Evolutionary conservation across 2,329 filamentous ascomycete genomes (phyloP), one percentile per base, ranked within the genome.

Genomic region (Leptosphaerulina australis): DNA sequence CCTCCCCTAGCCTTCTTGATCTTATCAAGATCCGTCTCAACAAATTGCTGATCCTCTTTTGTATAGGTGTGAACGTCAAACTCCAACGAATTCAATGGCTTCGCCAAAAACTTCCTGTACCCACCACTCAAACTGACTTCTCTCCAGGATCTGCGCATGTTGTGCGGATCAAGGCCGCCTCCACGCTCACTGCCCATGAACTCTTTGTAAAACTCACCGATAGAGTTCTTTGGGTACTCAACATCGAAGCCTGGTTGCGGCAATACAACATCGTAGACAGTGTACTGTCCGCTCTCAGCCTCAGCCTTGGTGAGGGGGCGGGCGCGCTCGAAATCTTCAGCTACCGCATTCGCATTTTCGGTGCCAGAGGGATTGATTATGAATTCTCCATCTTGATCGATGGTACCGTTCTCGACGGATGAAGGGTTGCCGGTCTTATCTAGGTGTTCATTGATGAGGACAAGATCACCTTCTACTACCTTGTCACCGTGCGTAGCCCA

Each of bases 231-330:
- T 0, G 94, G 94, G 68, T 97, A 99, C 26, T 89, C 73, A 29
- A 97, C 83, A 62, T 96, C 91, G 76, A 86, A 97, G 14, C 94
- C 94, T 0, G 94, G 94, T n/a, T 88, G 86, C 3, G 95, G 93
- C 2, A 99, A 81, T 10, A 99, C 92, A 55, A 97, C 70, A 68
- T 99, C 94, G 66, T 89, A 91, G 62, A 99, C 88, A 28, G 81
- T 84, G 74, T 88, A 97, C 50, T 82, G 80, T 9, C 90, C 91
- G 57, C 85, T 89, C 20, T 81, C 80, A 2, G 85, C 89, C 70
- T 99, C 94, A n/a, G 87, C 85, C 4, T 83, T 83, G 2, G 85
- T 88, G 11, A 99, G 77, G 0, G 86, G 74, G 11, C 91, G 86
- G 1, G 91, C 92, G 26, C 88, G 86, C 55, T 83, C 79, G 63